These are phyloP conservation scores for Fusarium praegraminearum DNA, from an alignment of 2,329 filamentous ascomycete species.

Conservation along the genomic window DNA sequence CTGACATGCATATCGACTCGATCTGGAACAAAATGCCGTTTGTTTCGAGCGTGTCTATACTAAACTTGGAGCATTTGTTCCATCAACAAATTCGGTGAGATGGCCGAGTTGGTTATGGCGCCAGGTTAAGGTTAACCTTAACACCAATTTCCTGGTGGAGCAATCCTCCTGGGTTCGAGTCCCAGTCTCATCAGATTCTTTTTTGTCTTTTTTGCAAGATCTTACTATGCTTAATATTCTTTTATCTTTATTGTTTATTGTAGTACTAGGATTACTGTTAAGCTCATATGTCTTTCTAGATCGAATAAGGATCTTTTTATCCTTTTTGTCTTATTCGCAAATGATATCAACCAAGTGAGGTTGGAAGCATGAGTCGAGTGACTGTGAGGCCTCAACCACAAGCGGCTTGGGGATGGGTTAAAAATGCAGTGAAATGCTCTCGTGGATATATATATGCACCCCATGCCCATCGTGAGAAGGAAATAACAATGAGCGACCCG, in stretches of 20 bases:
- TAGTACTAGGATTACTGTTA: too few species aligned
- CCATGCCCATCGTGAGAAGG: too few species aligned
- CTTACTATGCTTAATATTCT: not conserved
- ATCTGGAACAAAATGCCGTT: not conserved
- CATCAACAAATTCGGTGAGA: slow-evolving; percentile 41
- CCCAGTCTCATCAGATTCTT: slow-evolving; percentile 46
- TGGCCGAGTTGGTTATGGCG: slow-evolving; percentile 50
- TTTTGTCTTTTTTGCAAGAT: not conserved
- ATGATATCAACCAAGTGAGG: too few species aligned
- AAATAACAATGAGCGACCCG: too few species aligned
- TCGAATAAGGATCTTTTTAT: not conserved
- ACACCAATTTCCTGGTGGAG: slow-evolving; percentile 47
- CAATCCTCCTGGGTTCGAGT: slow-evolving; percentile 50
- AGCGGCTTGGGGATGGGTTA: not conserved
- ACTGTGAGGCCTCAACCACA: too few species aligned
- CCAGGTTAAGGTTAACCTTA: slow-evolving; percentile 49
- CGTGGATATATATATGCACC: too few species aligned
- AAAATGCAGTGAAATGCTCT: not conserved
- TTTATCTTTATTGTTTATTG: not conserved
- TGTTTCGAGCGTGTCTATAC: accelerated
- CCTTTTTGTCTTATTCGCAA: not conserved
- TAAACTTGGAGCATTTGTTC: accelerated
- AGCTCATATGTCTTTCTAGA: too few species aligned
- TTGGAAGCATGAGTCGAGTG: too few species aligned
- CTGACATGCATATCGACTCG: slow-evolving; percentile 8